Evolutionary conservation across 192 early-diverging fungal genomes (phyloP), one percentile per base, ranked within the genome.

Genomic region (Rhizophagus prolifer): DNA sequence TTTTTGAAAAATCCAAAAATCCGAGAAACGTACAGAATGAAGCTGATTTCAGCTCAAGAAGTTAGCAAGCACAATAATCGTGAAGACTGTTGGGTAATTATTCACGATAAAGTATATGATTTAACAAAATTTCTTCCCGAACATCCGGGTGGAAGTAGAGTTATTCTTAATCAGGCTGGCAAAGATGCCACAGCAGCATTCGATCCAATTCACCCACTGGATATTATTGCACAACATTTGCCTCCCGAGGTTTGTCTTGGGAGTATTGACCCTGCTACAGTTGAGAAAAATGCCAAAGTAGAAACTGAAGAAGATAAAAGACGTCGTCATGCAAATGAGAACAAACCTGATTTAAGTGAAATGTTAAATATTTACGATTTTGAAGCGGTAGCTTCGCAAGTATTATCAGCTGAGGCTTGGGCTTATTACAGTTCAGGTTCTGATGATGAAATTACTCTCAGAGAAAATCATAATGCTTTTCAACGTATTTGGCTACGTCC

Each of bases 341-440:
- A 77, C 7, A 88, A 84, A 65, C 93, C 93, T 28, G 61, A 72
- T 36, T 72, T 94, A 9, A 61, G 75, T 14, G 82, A 86, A 67
- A 86, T 94, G 79, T 82, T 92, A 19, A 94, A 94, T 73, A 19
- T 82, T 46, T 92, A 87, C 81, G 93, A 94, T 77, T 93, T 94
- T 82, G 93, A 92, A 72, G 85, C 82, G 9, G 82, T 92, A 6
- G 93, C 93, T 13, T 76, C 81, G 28, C 74, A 73, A 63, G 81
- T 85, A 10, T 63, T 95, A 41, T 86, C 81, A 65, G 74, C 86
- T 58, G 91, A 92, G 67, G 91, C 92, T 1, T 94, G 94, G 88
- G 91, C 90, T 34, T 96, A 96, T 82, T 96, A 94, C 74, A 92
- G 90, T 46, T 92, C 90, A 38, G 94, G 90, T 38, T 84, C 90